Conservation (phyloP, 1,284 basidiomycete species). For the Phellinidium pouzarii region DNA sequence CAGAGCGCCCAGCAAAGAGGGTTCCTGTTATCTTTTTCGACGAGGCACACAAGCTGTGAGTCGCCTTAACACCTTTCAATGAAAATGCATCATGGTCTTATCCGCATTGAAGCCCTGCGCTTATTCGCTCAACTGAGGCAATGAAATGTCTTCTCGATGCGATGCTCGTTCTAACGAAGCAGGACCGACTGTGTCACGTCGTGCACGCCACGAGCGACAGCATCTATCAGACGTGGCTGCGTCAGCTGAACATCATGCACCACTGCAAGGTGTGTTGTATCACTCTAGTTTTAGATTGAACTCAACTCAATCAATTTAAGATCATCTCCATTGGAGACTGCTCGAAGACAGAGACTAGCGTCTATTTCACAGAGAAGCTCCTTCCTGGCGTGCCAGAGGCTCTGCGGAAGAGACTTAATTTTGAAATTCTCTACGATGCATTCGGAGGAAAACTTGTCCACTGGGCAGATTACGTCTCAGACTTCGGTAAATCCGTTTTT, state of each 20-base stretch:
- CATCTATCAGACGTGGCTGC: conserved; percentile 77
- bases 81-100: neutral
- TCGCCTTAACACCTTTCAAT: conserved; percentile 12
- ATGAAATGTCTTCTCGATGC: conserved; percentile 80
- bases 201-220: conserved; percentile 80
- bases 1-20: conserved; percentile 45
- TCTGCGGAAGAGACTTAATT: conserved; percentile 47
- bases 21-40: conserved; percentile 79
- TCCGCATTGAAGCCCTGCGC: conserved; percentile 42
- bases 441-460: conserved; percentile 80
- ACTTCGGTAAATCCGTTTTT: conserved; percentile 43
- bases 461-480: conserved; percentile 70
- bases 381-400: conserved; percentile 56
- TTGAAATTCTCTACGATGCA: conserved; percentile 66
- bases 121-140: conserved; percentile 68
- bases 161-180: conserved; percentile 79
- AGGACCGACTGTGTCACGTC: conserved; percentile 75
- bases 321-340: conserved; percentile 77
- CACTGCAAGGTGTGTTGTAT: conserved; percentile 56
- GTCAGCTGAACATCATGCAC: conserved; percentile 69
- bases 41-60: conserved; percentile 75
- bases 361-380: conserved; percentile 58
- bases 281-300: conserved; percentile 2
- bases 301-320: conserved; percentile 30
- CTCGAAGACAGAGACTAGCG: conserved; percentile 57